Evolutionary conservation across 2,329 filamentous ascomycete genomes (phyloP).

Genomic region (Trichoderma simmonsii): DNA sequence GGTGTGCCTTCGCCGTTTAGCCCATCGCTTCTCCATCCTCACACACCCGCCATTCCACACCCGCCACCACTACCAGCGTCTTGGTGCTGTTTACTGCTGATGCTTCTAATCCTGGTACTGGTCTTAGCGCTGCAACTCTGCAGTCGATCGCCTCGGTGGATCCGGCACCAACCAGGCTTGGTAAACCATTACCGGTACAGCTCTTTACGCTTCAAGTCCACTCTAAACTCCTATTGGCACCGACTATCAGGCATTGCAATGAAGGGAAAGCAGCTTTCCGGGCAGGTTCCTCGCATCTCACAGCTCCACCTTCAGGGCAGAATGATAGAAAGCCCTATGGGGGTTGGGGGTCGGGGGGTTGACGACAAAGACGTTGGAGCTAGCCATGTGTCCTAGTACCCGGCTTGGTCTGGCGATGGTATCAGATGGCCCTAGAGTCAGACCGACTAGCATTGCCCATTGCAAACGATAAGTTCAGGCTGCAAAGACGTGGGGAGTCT

Average conservation of each 20-base stretch:
- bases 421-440: background rate
- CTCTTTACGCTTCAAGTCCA: background rate
- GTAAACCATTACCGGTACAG: background rate
- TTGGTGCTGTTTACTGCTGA: conserved; percentile 6
- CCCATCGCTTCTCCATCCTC: background rate
- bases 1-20: background rate
- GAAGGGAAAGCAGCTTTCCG: too few relatives aligned
- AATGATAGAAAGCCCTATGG: background rate
- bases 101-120: background rate
- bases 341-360: background rate
- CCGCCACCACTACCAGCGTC: background rate
- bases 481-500: background rate
- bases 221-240: background rate
- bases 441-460: background rate
- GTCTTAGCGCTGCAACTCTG: background rate
- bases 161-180: background rate
- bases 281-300: background rate
- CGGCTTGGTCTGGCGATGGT: background rate
- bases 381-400: background rate
- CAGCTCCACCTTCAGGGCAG: background rate
- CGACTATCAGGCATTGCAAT: background rate
- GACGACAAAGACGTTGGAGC: background rate
- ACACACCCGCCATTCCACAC: background rate
- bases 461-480: background rate
- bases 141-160: background rate